Conservation (phyloP, 2,329 filamentous ascomycete species). For the Trichophyton simii region DNA sequence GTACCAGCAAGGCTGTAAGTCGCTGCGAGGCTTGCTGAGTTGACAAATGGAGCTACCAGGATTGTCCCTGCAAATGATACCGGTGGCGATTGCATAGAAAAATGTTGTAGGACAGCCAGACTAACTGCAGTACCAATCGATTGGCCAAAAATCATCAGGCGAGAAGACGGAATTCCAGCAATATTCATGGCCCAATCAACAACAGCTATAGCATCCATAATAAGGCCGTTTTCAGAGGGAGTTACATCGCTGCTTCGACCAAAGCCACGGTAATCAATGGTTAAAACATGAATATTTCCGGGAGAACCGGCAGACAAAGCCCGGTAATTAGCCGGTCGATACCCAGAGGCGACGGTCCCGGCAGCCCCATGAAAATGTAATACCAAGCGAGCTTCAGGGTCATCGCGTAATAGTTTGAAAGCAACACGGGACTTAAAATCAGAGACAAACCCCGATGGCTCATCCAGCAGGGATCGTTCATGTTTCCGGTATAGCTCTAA, state of each 20-base stretch:
- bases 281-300: conserved; percentile 43
- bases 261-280: conserved; percentile 52
- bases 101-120: conserved; percentile 34
- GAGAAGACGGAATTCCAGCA: conserved; percentile 40
- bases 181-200: conserved; percentile 43
- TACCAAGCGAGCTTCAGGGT: conserved; percentile 35
- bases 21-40: conserved; percentile 41
- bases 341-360: conserved; percentile 46
- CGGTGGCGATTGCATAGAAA: conserved; percentile 32
- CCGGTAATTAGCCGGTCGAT: conserved; percentile 44
- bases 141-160: conserved; percentile 49
- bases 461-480: conserved; percentile 28
- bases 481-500: conserved; percentile 35
- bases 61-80: conserved; percentile 43
- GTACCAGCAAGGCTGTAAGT: conserved; percentile 47
- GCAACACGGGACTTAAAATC: conserved; percentile 27
- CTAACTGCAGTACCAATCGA: conserved; percentile 47
- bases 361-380: conserved; percentile 45
- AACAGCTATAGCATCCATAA: conserved; percentile 42
- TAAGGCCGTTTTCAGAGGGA: conserved; percentile 44
- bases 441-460: conserved; percentile 25
- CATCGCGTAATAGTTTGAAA: conserved; percentile 36
- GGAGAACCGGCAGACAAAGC: conserved; percentile 41
- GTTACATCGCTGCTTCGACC: conserved; percentile 39
- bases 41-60: conserved; percentile 45